Evolutionary conservation across 768 basidiomycete species (phyloP).

Genomic region (Amyloporia xantha): DNA sequence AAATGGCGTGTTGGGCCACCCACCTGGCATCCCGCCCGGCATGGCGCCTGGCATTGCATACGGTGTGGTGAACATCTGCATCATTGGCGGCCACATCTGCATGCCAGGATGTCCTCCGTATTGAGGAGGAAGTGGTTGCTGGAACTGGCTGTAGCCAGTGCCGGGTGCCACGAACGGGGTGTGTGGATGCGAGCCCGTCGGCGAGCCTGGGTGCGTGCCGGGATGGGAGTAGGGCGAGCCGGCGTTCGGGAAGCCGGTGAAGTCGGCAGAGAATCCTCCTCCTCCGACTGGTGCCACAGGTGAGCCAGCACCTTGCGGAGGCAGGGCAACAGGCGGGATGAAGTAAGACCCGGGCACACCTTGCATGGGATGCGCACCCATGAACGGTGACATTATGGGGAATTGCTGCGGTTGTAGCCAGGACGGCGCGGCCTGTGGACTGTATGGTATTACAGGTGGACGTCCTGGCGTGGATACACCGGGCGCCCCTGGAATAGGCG

Average conservation of each 20-base stretch:
- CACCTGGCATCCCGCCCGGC: slow-evolving; percentile 4
- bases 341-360: slow-evolving; percentile 25
- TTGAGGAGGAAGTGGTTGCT: slow-evolving; percentile 27
- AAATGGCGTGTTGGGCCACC: slow-evolving; percentile 15
- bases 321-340: slow-evolving; percentile 25
- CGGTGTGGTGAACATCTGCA: slow-evolving; percentile 9
- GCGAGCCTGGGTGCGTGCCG: slow-evolving; percentile 6
- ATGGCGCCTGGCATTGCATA: slow-evolving; percentile 4
- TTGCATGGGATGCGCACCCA: slow-evolving; percentile 4
- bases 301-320: slow-evolving; percentile 7
- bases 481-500: slow-evolving; percentile 21
- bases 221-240: slow-evolving; percentile 8
- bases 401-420: slow-evolving; percentile 16
- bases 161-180: slow-evolving; percentile 8
- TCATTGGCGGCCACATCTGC: slow-evolving; percentile 5
- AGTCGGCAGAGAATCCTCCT: slow-evolving; percentile 25
- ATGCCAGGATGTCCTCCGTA: slow-evolving; percentile 6
- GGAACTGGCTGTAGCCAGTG: slow-evolving; percentile 24
- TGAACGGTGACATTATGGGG: slow-evolving; percentile 17
- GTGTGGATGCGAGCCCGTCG: slow-evolving; percentile 5
- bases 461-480: slow-evolving; percentile 14
- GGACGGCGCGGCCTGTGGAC: slow-evolving; percentile 16
- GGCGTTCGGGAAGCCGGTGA: slow-evolving; percentile 21
- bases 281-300: slow-evolving; percentile 12
- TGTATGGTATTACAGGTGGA: slow-evolving; percentile 22